A percentile compares a stretch with the other conserved stretches of the same genome.
Evolutionary conservation across 1,284 basidiomycete species (phyloP).

Genomic region (Sanghuangporus weigelae): DNA sequence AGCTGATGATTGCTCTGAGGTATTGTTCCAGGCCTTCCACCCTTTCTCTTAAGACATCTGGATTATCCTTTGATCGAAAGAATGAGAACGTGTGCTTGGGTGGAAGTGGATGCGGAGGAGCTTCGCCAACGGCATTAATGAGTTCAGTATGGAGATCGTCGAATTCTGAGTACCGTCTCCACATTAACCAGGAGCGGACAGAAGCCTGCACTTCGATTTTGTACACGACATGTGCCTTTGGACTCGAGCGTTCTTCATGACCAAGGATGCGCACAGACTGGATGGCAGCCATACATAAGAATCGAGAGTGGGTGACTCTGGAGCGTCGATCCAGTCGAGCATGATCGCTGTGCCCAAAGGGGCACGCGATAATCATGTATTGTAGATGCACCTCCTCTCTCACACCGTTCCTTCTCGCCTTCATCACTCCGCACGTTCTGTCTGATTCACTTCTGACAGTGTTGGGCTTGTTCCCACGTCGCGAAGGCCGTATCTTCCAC

Average conservation of each 20-base stretch:
- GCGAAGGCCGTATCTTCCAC: background rate
- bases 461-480: background rate
- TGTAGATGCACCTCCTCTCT: background rate
- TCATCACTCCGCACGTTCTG: background rate
- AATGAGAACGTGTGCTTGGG: conserved; percentile 72
- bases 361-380: background rate
- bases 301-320: background rate
- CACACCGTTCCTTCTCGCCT: background rate
- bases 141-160: conserved; percentile 81
- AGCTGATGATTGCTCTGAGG: conserved; percentile 77
- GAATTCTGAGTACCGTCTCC: conserved; percentile 93
- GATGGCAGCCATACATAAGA: conserved; percentile 54
- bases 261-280: conserved; percentile 66
- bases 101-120: conserved; percentile 74
- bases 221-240: conserved; percentile 78
- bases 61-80: conserved; percentile 34
- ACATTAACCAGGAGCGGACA: conserved; percentile 88
- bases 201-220: conserved; percentile 76
- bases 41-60: conserved; percentile 66
- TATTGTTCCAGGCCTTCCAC: conserved; percentile 77
- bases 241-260: conserved; percentile 59
- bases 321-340: background rate
- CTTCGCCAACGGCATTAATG: conserved; percentile 59
- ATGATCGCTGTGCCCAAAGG: background rate
- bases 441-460: no score